Percentiles rank a stretch among this genome's conserved stretches.
These are phyloP conservation scores for Podila clonocystis DNA, from an alignment of 192 early-diverging fungal species.

Conservation along the genomic window DNA sequence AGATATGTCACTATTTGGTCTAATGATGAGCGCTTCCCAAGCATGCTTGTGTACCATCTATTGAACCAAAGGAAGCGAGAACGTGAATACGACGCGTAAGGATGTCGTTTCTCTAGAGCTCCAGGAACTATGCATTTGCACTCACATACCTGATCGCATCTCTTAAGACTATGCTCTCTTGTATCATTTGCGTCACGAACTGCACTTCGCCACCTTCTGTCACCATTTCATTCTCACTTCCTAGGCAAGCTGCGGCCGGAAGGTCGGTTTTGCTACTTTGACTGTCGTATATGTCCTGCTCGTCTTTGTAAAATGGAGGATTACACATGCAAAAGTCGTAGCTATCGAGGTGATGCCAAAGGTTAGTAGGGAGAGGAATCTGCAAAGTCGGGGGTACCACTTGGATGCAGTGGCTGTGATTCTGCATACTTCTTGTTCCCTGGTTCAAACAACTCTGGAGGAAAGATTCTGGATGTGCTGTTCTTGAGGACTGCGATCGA, in stretches of 20 bases:
- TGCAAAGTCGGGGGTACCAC: neutral
- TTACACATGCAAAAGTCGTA: conserved; percentile 91
- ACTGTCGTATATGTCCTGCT: conserved; percentile 63
- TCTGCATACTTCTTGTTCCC: conserved; percentile 7
- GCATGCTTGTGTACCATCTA: conserved; percentile 85
- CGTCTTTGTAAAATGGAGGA: conserved; percentile 84
- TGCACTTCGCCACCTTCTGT: conserved; percentile 82
- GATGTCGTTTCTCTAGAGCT: conserved; percentile 32
- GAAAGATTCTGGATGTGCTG: conserved; percentile 20
- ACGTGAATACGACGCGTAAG: neutral
- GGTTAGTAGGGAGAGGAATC: neutral
- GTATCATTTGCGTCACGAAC: conserved; percentile 74
- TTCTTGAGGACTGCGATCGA: conserved; percentile 69
- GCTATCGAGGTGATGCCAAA: conserved; percentile 5
- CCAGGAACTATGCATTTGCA: conserved; percentile 84
- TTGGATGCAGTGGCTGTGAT: no score
- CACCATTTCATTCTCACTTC: conserved; percentile 76
- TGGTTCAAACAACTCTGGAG: conserved; percentile 2
- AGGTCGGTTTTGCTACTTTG: conserved; percentile 57
- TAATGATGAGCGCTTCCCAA: conserved; percentile 71
- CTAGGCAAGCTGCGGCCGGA: conserved; percentile 69
- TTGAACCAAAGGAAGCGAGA: neutral
- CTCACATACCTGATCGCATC: conserved; percentile 70
- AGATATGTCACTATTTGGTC: conserved; percentile 51
- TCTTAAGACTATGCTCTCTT: conserved; percentile 65